Base-by-base conservation (phyloP, 768 basidiomycete genomes). In the Kwoniella sp. region DNA sequence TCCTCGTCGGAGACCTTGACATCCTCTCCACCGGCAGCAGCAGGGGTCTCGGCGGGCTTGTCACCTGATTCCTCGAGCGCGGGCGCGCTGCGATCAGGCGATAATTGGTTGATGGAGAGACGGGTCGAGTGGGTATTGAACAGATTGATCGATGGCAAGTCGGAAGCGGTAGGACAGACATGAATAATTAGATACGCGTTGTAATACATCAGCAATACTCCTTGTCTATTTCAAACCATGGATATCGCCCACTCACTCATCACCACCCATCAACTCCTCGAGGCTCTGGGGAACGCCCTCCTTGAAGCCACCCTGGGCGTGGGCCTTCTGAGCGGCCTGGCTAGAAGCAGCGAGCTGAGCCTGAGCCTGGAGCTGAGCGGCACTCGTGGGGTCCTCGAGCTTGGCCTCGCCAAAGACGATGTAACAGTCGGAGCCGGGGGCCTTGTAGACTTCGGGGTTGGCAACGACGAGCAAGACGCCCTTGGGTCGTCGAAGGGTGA, bases 401-500 rank as follows among this genome's bases (percentile, higher is more conserved):
- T 78, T 80, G 55, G 80, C 94, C 84, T 98, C 96, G 68, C 96
- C 96, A 74, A 98, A 99, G 68, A 99, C 93, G 79, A 99, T 92
- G 85, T 99, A 97, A 82, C 90, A 92, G 82, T 99, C 96, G 78
- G 91, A 92, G 83, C 92, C 93, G 47, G 90, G 88, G 54, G 91
- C 92, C 85, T 97, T 97, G 88, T 90, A 99, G 58, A 99, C 96
- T 69, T 99, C 96, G 37, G 96, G 96, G 55, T 88, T 84, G 58
- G 91, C 87, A 73, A 99, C 85, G 64, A 97, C 94, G 79, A 97
- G 90, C 67, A 98, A 87, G 67, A 95, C 92, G 79, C 92, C 93
- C 84, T 97, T 97, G 53, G 96, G 91, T 80, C 94, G 86, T 79
- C 93, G 85, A 75, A 99, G 85, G 61, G 92, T 95, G 58, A 99